A percentile compares a stretch with the other conserved stretches of the same genome.
These are phyloP conservation scores for grape (Vitis vinifera) DNA, from an alignment of 164 flowering plant species.

Conservation along the genomic window DNA sequence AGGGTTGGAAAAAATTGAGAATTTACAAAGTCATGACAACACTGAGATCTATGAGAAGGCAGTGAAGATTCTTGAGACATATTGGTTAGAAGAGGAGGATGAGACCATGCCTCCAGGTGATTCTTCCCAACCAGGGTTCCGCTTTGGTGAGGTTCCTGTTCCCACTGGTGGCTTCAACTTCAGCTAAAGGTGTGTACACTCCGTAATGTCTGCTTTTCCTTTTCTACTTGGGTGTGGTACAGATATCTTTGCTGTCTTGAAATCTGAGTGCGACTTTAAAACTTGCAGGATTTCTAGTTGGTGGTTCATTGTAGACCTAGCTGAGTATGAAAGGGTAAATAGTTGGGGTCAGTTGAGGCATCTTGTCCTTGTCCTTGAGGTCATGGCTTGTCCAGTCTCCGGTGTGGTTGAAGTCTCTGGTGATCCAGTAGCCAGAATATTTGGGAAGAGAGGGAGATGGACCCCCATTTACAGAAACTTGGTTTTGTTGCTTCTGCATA, in stretches of 20 bases:
- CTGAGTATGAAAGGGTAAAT: slow-evolving; percentile 2
- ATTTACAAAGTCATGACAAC: slow-evolving; percentile 50
- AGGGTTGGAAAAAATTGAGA: slow-evolving; percentile 56
- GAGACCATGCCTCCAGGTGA: slow-evolving; percentile 46
- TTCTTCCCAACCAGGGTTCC: slow-evolving; percentile 29
- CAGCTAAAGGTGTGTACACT: slow-evolving; percentile 26
- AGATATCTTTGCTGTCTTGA: neutral
- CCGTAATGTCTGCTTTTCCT: too few relatives aligned
- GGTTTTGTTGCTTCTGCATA: neutral
- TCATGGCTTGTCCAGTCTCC: slow-evolving; percentile 8
- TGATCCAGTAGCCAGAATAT: neutral
- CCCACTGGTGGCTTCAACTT: slow-evolving; percentile 54
- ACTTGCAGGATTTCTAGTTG: slow-evolving; percentile 15
- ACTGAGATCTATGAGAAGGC: slow-evolving; percentile 51
- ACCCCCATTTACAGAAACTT: neutral
- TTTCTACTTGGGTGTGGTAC: neutral
- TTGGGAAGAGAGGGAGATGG: neutral
- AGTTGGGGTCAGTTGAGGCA: slow-evolving; percentile 18
- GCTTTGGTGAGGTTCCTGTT: slow-evolving; percentile 30
- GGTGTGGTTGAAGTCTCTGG: neutral
- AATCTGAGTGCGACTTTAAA: neutral
- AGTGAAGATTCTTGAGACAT: slow-evolving; percentile 46
- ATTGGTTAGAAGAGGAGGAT: slow-evolving; percentile 48
- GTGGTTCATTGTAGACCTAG: neutral
- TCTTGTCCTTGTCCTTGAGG: slow-evolving; percentile 11